phyloP scores from a whole-genome alignment of 208 protist species.

The Acanthamoeba culbertsoni region DNA sequence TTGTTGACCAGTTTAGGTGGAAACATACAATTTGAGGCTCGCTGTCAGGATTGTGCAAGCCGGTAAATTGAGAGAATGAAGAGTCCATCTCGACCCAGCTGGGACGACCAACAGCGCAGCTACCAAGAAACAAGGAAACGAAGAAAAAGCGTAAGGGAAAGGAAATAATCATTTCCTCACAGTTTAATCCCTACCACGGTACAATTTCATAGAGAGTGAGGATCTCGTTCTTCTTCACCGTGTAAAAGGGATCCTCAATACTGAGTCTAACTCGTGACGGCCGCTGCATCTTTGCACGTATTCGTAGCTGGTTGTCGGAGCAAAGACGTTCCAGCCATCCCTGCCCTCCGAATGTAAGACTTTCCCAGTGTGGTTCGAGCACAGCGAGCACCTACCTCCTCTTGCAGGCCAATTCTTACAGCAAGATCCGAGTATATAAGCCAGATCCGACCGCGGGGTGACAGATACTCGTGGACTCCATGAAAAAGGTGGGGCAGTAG shows the following conservation, averaged over 20 bases:
- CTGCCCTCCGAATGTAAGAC: neutral
- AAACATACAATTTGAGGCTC: too few relatives aligned
- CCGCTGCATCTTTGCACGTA: neutral
- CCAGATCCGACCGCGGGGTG: neutral
- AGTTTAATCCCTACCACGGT: neutral
- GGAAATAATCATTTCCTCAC: neutral
- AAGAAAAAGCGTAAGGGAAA: neutral
- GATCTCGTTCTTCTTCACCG: neutral
- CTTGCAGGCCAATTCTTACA: neutral
- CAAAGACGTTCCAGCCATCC: neutral
- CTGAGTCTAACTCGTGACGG: neutral
- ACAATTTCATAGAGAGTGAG: conserved; percentile 22
- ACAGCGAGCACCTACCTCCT: neutral
- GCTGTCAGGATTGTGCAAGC: too few relatives aligned
- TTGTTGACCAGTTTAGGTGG: too few relatives aligned
- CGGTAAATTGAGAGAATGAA: neutral
- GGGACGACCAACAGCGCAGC: neutral
- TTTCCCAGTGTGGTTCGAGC: neutral
- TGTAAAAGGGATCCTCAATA: neutral
- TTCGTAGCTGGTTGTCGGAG: neutral
- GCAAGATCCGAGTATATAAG: neutral
- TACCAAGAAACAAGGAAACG: neutral
- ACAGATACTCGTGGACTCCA: neutral
- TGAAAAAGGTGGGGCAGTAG: neutral
- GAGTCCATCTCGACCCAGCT: neutral